Evolutionary conservation across 306 rosid species (phyloP), one percentile per base, ranked within the genome.

Genomic region (Ziziphus jujuba): DNA sequence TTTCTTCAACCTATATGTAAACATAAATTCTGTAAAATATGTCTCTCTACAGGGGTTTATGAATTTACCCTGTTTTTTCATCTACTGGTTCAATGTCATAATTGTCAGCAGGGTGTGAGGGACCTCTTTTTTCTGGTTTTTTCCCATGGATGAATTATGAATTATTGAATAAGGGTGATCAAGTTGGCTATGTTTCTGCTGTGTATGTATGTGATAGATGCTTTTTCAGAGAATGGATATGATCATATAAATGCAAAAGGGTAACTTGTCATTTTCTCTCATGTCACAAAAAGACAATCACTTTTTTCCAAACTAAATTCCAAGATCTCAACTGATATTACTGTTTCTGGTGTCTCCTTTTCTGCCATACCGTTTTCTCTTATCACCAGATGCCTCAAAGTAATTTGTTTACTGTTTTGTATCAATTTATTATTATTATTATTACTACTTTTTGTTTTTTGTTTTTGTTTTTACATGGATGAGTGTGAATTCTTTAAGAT

Each of bases 271-370:
- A 14, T 43, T 67, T 44, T 9, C 16, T 66, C 38, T 60, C 58
- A 51, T 50, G 44, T 14, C 51, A 49, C 16, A 22, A n/a, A 50
- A 25, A 14, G 15, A 25, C n/a, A 31, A 15, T 24, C 68, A 19
- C 71, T 19, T n/a, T 14, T 19, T 33, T 50, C 17, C 54, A n/a
- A 48, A 10, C 51, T 34, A 22, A n/a, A 64, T 55, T 50, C 23
- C 38, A 16, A 17, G 9, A 55, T 47, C 59, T 21, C 65, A 34
- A 36, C 67, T 43, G 40, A 7, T 49, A 31, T 22, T 16, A 16
- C 43, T 62, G 56, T n/a, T 38, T 28, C 7, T 40, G 63, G 63
- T 55, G 7, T 20, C 59, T 45, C 71, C 64, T 56, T 19, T 47
- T 72, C 65, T 31, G 36, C 11, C 45, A 34, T 16, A 7, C 34